A percentile compares a stretch with the other conserved stretches of the same genome.
These are phyloP conservation scores for Cyberlindnera amylophila DNA, from an alignment of 805 yeast genomes.

Conservation along the genomic window DNA sequence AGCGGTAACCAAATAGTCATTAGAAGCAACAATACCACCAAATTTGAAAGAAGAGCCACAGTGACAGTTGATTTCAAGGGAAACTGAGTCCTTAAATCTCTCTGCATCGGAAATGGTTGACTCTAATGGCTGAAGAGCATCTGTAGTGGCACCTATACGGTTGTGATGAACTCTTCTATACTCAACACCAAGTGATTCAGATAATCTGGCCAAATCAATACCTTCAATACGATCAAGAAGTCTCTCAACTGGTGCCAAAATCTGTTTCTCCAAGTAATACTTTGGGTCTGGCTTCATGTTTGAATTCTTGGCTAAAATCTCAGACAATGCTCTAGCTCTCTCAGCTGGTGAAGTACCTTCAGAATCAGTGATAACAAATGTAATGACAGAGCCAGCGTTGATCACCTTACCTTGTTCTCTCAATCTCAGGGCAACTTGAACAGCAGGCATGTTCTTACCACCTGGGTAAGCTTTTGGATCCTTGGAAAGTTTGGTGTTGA, in stretches of 20 bases:
- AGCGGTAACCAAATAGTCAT: conserved; percentile 55
- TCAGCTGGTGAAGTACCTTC: conserved; percentile 55
- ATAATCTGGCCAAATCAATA: conserved; percentile 73
- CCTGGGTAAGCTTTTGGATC: conserved; percentile 83
- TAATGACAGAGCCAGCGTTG: conserved; percentile 85
- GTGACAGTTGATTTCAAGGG: conserved; percentile 52
- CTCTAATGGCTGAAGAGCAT: conserved; percentile 68
- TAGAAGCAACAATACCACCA: conserved; percentile 70
- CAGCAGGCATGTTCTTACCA: conserved; percentile 81
- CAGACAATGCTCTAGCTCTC: conserved; percentile 79
- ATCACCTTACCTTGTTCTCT: conserved; percentile 81
- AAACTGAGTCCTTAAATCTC: conserved; percentile 65
- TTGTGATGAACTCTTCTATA: conserved; percentile 39
- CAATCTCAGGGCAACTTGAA: conserved; percentile 83
- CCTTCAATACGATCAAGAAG: conserved; percentile 84
- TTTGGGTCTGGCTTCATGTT: conserved; percentile 65
- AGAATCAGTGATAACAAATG: conserved; percentile 69
- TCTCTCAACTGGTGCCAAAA: conserved; percentile 87
- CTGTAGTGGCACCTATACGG: conserved; percentile 21
- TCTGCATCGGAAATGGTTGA: conserved; percentile 78
- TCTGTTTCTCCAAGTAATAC: conserved; percentile 83
- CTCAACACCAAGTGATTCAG: conserved; percentile 75
- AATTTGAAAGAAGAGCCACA: conserved; percentile 62
- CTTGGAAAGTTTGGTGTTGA: conserved; percentile 85
- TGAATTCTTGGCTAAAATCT: conserved; percentile 51